Base-by-base conservation (phyloP, 2,329 filamentous ascomycete species). In the Coniochaeta ligniaria region DNA sequence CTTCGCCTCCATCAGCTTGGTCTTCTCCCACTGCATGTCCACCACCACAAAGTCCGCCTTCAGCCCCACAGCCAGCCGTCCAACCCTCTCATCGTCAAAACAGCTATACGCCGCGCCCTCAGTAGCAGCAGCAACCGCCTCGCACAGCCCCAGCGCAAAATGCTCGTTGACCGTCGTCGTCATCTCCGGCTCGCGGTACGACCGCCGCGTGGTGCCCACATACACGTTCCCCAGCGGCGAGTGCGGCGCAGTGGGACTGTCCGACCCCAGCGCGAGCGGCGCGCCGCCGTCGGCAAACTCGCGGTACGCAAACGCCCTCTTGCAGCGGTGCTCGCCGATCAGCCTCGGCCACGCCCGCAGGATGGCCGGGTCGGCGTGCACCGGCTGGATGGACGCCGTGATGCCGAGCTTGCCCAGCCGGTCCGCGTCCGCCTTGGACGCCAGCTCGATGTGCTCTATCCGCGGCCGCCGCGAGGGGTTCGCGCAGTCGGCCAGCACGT, bases 391-490 rank as follows among this genome's bases (percentile, higher is more conserved):
- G 1, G 80, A 83, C 0, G 83, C 83, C 0, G 82, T 85, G 71
- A 89, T 86, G 57, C 85, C 83, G 4, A 86, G 72, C 26, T 73
- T 67, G 6, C 84, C 85, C 0, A 89, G 77, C 1, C 85, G 74
- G 2, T 67, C 73, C 0, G 83, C 85, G 65, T 88, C 86, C 60
- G 76, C 74, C 0, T 76, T 75, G 0, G 77, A 78, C 0, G 84
- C 76, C 33, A 89, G 76, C 68, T 89, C 86, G 3, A 89, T 73
- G 67, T 89, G 86, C 71, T 89, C 86, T 64, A 89, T 84, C 17
- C 86, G 78, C 58, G 86, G 86, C 2, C 86, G 78, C 8, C 79
- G 77, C 0, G 74, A 76, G 0, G 78, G 75, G 62, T 72, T 73
- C 0, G 72, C 75, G 57, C 72, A 74, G 61, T 66, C 71, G 22